Base-by-base conservation (phyloP, 352 stramenopile genomes). In the Globisporangium emineosum region DNA sequence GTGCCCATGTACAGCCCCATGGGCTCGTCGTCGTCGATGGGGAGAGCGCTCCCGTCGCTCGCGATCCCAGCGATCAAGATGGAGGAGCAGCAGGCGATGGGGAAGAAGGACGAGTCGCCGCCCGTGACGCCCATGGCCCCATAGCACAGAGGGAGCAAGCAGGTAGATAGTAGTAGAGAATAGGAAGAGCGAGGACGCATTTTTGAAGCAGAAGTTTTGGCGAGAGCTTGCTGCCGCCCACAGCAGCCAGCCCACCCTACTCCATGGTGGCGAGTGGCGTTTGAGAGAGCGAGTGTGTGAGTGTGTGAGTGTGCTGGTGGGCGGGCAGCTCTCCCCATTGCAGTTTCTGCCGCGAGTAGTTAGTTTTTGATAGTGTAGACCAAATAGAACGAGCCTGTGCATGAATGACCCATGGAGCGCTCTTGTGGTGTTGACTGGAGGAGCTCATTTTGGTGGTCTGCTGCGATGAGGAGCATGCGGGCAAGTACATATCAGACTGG, bases 1-100 rank as follows among this genome's bases (percentile, higher is more conserved):
- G 54, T 61, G 62, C 45, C 56, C 7, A 67, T 67, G 62, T 67
- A 67, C 54, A 67, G 62, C 51, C 62, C 62, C 15, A 62, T 67
- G 62, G 60, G 53, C 32, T 50, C 62, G 54, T 50, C 62, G 54
- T 67, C 62, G 53, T 32, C 62, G 45, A 30, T 67, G 23, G 62
- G 62, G 25, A 42, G 62, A 5, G 71, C 68, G 33, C 68, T 71
- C 30, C 61, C 68, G 33, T 57, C 65, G 52, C 65, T 78, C 40
- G 55, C 21, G 35, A 62, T 66, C 23, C 60, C 43, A 17, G 25
- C 54, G 61, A 54, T 43, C n/a, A 54, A 57, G 45, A 19, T 40
- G 15, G 62, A 63, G 5, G 2, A 21, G n/a, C 32, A 30, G 29
- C 40, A 45, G 17, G 17, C 40, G 15, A 21, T 45, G 40, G 40